Evolutionary conservation across 73 alveolate species (phyloP).

Genomic region (Symbiodinium natans): DNA sequence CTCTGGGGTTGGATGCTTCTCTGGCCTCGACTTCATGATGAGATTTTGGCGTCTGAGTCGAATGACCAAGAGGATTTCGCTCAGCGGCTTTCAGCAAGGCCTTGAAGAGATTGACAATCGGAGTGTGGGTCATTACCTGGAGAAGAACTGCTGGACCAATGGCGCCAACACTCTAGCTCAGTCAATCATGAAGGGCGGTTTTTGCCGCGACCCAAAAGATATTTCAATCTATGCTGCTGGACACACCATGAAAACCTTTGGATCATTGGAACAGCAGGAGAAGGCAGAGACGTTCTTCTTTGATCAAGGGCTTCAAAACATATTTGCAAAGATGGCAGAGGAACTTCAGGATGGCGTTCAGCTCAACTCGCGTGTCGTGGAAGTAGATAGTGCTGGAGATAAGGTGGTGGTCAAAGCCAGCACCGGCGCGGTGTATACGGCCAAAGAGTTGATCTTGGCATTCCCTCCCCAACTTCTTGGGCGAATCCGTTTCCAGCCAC

Average conservation of each 20-base stretch:
- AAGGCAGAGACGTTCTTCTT: conserved; percentile 31
- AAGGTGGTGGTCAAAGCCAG: conserved; percentile 12
- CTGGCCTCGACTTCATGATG: conserved; percentile 34
- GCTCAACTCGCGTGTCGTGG: conserved; percentile 59
- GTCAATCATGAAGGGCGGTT: conserved; percentile 16
- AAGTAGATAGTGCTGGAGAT: conserved; percentile 24
- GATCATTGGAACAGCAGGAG: conserved; percentile 33
- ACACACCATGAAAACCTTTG: conserved; percentile 37
- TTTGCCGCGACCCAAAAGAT: conserved; percentile 32
- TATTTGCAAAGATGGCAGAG: conserved; percentile 3
- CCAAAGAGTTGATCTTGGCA: conserved; percentile 44
- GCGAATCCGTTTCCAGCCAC: conserved; percentile 11
- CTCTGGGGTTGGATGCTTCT: conserved; percentile 32
- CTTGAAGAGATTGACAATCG: background rate
- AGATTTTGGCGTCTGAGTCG: background rate
- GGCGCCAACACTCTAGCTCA: background rate
- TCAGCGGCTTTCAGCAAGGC: background rate
- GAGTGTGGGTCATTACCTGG: conserved; percentile 5
- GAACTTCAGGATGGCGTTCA: background rate
- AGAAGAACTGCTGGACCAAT: conserved; percentile 12
- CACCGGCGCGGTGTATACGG: conserved; percentile 3
- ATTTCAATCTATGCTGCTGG: conserved; percentile 19
- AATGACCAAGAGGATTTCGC: background rate
- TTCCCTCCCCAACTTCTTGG: conserved; percentile 39
- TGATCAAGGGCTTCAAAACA: conserved; percentile 58